Evolutionary conservation across 306 rosid genomes (phyloP), one percentile per base, ranked within the genome.

Genomic region (Prunus mira): DNA sequence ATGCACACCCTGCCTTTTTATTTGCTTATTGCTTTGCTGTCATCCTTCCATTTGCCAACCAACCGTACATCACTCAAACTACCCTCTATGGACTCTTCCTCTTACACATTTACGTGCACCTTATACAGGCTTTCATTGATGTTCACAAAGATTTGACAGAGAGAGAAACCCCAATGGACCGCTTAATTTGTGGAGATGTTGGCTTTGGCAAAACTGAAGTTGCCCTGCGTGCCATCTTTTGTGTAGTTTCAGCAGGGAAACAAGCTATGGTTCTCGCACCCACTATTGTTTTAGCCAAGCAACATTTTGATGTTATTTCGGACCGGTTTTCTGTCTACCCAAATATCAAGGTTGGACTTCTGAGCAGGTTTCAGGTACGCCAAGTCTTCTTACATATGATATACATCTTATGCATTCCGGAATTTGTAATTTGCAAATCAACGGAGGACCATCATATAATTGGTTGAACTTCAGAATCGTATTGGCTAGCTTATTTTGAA

Each of bases 191-290:
- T 80, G 97, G 98, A 52, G 98, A 95, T 82, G 98, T 95, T 61
- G 98, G 98, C 72, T 95, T 95, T 85, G 97, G 98, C 72, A 95
- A 95, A 81, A 95, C 98, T 71, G 97, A 95, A 87, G 98, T 92
- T 79, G 98, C 98, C n/a, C 50, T 95, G 65, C 97, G 98, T 81
- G 98, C 97, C 84, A 85, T 92, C 77, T 83, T 82, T 71, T 88
- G 89, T 79, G 96, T 90, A 34, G 88, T 95, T 69, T 84, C 96
- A 27, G 88, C 92, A n/a, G 93, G 91, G 71, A 95, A 95, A 82
- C 98, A 95, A 83, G 90, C 91, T 3, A 95, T 95, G 98, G 91
- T 95, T 87, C 85, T 95, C 41, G 98, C 98, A 60, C 98, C 97
- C 19, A 95, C 97, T 43, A 89, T 90, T 78, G 98, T 95, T 79